Conservation (phyloP, 306 rosid species). For the Fragaria iinumae region DNA sequence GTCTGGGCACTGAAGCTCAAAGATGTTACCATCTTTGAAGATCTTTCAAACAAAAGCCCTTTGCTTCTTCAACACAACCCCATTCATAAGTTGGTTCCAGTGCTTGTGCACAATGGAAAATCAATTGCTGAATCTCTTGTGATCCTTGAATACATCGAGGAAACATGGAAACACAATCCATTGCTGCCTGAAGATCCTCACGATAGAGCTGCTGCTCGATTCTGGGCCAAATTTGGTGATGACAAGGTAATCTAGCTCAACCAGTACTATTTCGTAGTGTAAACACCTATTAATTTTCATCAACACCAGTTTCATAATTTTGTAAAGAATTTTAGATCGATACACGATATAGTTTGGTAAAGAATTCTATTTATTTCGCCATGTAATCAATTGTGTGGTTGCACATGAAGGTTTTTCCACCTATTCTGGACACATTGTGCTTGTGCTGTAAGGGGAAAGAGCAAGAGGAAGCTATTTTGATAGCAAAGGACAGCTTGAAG, state of each 20-base stretch:
- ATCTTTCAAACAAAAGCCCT: too few species aligned
- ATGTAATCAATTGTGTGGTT: too few species aligned
- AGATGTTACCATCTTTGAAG: neutral
- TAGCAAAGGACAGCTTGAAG: too few species aligned
- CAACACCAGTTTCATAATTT: too few species aligned
- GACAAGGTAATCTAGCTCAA: conserved; percentile 14
- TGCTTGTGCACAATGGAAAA: conserved; percentile 35
- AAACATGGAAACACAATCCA: conserved; percentile 34
- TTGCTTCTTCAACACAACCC: neutral
- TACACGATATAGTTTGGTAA: too few species aligned
- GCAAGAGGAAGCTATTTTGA: too few species aligned
- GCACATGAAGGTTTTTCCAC: too few species aligned
- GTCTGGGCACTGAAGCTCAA: neutral
- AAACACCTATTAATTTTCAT: too few species aligned
- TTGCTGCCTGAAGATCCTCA: conserved; percentile 29
- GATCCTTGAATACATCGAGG: conserved; percentile 37
- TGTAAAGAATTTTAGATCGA: too few species aligned
- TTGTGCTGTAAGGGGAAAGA: too few species aligned
- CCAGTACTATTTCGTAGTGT: neutral
- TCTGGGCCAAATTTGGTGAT: conserved; percentile 5
- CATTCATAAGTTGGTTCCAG: conserved; percentile 14
- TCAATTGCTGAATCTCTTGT: conserved; percentile 30
- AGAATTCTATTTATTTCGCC: too few species aligned
- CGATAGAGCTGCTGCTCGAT: neutral
- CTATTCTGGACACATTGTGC: too few species aligned